Evolutionary conservation across 176 grass and related monocot genomes (phyloP).

Genomic region (Oryza brachyantha): DNA sequence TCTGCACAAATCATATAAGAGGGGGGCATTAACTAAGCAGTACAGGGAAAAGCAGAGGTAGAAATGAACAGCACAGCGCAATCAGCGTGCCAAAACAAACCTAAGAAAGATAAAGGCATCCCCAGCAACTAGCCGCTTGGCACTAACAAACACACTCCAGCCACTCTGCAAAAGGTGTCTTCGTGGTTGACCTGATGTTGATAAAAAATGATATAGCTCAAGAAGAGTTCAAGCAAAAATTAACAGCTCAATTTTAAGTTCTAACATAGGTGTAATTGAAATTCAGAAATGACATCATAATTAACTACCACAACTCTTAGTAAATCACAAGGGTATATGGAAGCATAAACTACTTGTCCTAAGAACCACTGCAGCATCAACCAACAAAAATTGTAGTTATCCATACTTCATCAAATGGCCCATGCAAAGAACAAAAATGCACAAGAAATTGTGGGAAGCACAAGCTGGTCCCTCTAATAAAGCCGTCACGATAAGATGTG

Average conservation of each 20-base stretch:
- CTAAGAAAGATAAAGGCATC: slow-evolving; percentile 98
- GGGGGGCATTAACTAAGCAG: not conserved
- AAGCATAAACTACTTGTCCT: not conserved
- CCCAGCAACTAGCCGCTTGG: slow-evolving; percentile 83
- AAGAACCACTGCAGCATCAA: not conserved
- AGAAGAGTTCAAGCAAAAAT: not conserved
- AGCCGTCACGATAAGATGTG: not conserved
- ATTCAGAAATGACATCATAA: not conserved
- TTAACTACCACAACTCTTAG: not conserved
- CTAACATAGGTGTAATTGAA: not conserved
- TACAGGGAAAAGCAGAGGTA: not conserved
- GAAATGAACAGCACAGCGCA: not conserved
- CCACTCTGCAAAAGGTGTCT: slow-evolving; percentile 95
- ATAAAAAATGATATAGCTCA: not conserved
- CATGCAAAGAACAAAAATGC: not conserved
- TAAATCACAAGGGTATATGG: not conserved
- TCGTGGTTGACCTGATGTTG: slow-evolving; percentile 76
- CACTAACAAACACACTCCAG: slow-evolving; percentile 98
- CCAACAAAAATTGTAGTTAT: not conserved
- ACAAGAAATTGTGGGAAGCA: not conserved
- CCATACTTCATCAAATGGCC: not conserved
- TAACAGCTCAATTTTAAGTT: not conserved
- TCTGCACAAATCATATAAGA: slow-evolving; percentile 30
- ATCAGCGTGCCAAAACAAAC: slow-evolving; percentile 16
- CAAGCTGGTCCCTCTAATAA: slow-evolving; percentile 8